These are phyloP conservation scores for Neurospora africana DNA, from an alignment of 495 filamentous ascomycete genomes.

Conservation along the genomic window DNA sequence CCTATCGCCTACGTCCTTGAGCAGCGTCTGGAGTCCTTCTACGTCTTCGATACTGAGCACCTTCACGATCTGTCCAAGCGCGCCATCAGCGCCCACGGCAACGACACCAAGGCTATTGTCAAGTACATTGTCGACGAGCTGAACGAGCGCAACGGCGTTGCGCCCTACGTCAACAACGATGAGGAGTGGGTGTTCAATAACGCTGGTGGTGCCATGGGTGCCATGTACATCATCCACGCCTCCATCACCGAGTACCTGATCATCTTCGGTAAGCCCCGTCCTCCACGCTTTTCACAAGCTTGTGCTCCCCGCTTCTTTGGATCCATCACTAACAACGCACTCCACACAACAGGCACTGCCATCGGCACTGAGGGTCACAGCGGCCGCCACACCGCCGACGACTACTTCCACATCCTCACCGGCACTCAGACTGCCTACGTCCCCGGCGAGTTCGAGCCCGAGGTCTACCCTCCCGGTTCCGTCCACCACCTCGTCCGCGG, in stretches of 20 bases:
- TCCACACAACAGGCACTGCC: conserved; percentile 48
- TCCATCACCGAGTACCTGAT: conserved; percentile 68
- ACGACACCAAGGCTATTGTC: conserved; percentile 60
- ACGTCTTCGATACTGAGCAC: conserved; percentile 60
- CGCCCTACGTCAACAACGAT: conserved; percentile 44
- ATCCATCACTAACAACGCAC: not conserved
- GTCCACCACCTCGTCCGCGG: conserved; percentile 72
- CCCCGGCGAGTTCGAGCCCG: conserved; percentile 57
- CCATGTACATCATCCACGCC: conserved; percentile 82
- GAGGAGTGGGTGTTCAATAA: conserved; percentile 70
- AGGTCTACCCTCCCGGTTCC: conserved; percentile 63
- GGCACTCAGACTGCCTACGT: conserved; percentile 65
- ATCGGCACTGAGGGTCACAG: conserved; percentile 81
- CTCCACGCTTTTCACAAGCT: not conserved
- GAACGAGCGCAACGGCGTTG: conserved; percentile 25
- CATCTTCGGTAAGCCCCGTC: conserved; percentile 49
- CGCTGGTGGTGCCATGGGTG: conserved; percentile 77
- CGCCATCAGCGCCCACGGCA: conserved; percentile 55
- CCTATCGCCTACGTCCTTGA: conserved; percentile 55
- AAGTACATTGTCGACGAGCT: conserved; percentile 53
- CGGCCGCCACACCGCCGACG: conserved; percentile 77
- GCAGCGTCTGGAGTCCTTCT: conserved; percentile 60
- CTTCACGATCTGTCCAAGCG: conserved; percentile 57
- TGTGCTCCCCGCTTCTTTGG: not conserved
- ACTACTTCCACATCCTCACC: conserved; percentile 83